phyloP scores from a whole-genome alignment of 345 rosid genomes.

The Murraya koenigii region DNA sequence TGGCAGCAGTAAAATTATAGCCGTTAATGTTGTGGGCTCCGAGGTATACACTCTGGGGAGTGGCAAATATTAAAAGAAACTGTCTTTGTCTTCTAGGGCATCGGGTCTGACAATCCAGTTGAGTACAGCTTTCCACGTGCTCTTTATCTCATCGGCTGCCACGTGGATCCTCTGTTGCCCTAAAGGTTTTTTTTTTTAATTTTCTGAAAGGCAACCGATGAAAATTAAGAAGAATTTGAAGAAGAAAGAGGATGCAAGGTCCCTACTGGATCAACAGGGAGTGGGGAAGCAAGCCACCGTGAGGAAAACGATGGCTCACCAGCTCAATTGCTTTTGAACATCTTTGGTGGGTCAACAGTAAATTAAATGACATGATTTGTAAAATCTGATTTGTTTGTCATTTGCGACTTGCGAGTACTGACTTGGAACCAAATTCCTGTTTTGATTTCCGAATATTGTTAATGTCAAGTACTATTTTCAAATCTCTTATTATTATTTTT shows the following conservation, averaged over 20 bases:
- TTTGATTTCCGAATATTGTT: neutral
- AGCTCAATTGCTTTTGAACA: neutral
- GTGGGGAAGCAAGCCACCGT: neutral
- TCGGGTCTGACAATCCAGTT: neutral
- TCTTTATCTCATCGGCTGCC: slow-evolving; percentile 19
- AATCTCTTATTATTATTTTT: neutral
- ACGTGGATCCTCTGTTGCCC: slow-evolving; percentile 19
- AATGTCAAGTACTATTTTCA: neutral
- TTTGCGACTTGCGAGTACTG: neutral
- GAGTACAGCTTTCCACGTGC: slow-evolving; percentile 5
- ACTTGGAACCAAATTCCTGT: neutral
- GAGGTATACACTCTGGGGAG: slow-evolving; percentile 24
- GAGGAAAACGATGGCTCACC: slow-evolving; percentile 9
- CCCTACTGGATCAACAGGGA: neutral
- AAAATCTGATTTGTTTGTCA: neutral
- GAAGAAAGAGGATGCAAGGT: neutral
- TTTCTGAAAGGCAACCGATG: neutral
- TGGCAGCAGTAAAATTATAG: slow-evolving; percentile 37
- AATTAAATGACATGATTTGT: neutral
- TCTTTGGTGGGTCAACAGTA: neutral
- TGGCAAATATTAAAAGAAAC: neutral
- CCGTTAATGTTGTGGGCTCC: slow-evolving; percentile 43
- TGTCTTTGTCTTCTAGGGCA: slow-evolving; percentile 5
- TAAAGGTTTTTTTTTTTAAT: neutral
- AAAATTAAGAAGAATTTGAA: too few species aligned